These are phyloP conservation scores for Suillus brevipes DNA, from an alignment of 768 basidiomycete genomes.

Conservation along the genomic window DNA sequence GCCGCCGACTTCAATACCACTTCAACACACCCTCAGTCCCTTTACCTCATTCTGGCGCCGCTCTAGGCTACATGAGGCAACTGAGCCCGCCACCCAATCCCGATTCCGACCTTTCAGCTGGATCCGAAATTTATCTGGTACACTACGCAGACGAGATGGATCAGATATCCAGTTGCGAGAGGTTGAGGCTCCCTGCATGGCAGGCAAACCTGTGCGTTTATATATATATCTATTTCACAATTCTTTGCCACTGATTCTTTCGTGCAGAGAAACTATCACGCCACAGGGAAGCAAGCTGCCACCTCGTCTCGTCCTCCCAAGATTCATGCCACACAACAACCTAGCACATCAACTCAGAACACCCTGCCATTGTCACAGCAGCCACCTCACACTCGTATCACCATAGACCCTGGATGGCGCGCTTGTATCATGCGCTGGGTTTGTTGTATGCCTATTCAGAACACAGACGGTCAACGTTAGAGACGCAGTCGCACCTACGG, in stretches of 20 bases:
- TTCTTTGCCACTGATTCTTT: neutral
- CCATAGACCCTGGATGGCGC: too few relatives aligned
- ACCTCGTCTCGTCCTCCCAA: too few relatives aligned
- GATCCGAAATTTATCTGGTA: neutral
- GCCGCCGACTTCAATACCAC: neutral
- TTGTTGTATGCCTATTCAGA: too few relatives aligned
- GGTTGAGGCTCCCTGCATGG: neutral
- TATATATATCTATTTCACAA: neutral
- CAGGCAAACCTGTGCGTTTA: neutral
- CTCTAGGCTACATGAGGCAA: neutral
- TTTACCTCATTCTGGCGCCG: neutral
- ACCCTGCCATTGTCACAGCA: too few relatives aligned
- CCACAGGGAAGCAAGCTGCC: neutral
- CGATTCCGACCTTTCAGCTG: neutral
- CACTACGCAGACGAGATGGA: neutral
- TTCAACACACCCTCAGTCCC: neutral
- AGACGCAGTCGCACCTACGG: too few relatives aligned
- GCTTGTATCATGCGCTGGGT: too few relatives aligned
- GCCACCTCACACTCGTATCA: too few relatives aligned
- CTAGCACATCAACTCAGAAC: too few relatives aligned
- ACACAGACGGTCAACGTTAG: too few relatives aligned
- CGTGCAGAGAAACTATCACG: neutral
- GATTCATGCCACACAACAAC: too few relatives aligned
- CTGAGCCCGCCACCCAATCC: too few relatives aligned
- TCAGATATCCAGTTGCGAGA: neutral